phyloP scores from a whole-genome alignment of 148 eudicot genomes.

The Oxyria digyna region DNA sequence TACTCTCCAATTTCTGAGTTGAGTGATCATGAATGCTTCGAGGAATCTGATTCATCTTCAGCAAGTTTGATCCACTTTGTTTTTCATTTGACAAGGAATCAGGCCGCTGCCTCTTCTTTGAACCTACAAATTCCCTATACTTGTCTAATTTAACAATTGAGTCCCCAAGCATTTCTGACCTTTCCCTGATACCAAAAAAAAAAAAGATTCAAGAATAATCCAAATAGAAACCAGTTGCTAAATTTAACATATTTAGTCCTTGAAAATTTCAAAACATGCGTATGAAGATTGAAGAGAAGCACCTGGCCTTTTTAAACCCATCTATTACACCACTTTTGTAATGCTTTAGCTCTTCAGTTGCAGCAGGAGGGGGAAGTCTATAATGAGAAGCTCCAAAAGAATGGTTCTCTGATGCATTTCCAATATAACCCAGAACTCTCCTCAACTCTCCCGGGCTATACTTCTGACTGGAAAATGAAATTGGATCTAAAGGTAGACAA shows the following conservation, averaged over 20 bases:
- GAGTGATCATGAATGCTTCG: constrained; percentile 25
- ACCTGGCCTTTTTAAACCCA: constrained; percentile 37
- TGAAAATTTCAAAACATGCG: background rate
- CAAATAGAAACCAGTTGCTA: background rate
- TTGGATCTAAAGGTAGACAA: constrained; percentile 26
- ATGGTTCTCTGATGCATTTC: constrained; percentile 25
- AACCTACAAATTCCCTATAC: constrained; percentile 17
- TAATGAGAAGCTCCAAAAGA: constrained; percentile 20
- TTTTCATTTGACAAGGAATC: constrained; percentile 23
- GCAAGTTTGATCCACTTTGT: constrained; percentile 25
- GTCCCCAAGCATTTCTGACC: constrained; percentile 26
- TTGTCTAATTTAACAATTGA: constrained; percentile 29
- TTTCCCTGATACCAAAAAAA: constrained; percentile 21
- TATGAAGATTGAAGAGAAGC: constrained; percentile 1
- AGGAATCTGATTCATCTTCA: constrained; percentile 27
- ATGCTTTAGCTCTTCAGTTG: constrained; percentile 33
- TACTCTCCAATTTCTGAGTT: constrained; percentile 29
- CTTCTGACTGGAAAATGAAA: constrained; percentile 25
- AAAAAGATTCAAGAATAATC: constrained; percentile 5
- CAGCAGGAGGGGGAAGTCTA: constrained; percentile 23
- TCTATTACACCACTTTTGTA: constrained; percentile 26
- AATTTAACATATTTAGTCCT: background rate
- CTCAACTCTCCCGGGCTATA: constrained; percentile 26
- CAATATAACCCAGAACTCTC: constrained; percentile 30
- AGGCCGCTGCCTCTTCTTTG: constrained; percentile 37